Base-by-base conservation (phyloP, 1,284 basidiomycete genomes). In the Hymenochaete sp. region DNA sequence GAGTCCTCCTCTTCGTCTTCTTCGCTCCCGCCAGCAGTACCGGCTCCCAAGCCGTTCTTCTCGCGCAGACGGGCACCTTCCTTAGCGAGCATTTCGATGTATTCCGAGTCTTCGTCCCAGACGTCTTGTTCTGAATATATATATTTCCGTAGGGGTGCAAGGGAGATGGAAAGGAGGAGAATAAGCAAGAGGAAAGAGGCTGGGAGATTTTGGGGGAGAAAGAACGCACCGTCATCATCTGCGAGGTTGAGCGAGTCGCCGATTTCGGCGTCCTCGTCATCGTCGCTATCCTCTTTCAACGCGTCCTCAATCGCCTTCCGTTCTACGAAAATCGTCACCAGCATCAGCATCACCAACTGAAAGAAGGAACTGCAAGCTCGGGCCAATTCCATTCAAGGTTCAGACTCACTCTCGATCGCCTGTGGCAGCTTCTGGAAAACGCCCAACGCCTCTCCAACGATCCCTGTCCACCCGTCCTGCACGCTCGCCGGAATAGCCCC, bases 61-160 rank as follows among this genome's bases (percentile, higher is more conserved):
- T 75, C 75, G 50, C 81, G 72, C 43, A 85, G 70, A 44, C 83
- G 79, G 18, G 76, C 79, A 39, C 82, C 75, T 75, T 89, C 85
- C 55, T 77, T 77, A 7, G 85, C 85, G 32, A 89, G 71, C 71
- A 86, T 70, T 60, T 89, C 86, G 40, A 88, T 68, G 57, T 88
- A 88, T 2, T 79, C 82, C 2, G 84, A 85, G 53, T 89, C 86
- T 49, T 85, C 81, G 55, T 89, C 86, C 80, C 82, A 88, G 13
- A 89, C 83, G 57, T 56, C 51, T 32, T 52, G 50, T 32, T 49
- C 52, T 49, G 24, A 10, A 26, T 27, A 38, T 19, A 25, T 29
- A 29, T 31, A 21, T 50, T 49, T n/a, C 49, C 38, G n/a, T 19
- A 29, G 14, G 3, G 9, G 9, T 49, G 42, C 46, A 35, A 55